Evolutionary conservation across 176 grass and related monocot species (phyloP).

Genomic region (Triticum turgidum): DNA sequence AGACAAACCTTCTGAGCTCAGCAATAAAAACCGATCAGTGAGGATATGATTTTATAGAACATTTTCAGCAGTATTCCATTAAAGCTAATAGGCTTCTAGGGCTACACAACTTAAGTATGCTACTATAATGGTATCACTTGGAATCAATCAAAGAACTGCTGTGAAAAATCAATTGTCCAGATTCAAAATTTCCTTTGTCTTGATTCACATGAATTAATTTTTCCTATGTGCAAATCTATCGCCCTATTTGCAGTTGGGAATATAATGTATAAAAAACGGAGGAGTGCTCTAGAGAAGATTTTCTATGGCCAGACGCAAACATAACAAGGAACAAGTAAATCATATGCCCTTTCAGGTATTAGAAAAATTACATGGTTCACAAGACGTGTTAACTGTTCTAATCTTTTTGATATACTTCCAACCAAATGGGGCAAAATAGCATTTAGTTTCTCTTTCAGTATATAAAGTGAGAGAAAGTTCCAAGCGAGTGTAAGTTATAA

Average conservation of each 20-base stretch:
- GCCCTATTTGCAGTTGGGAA: neutral
- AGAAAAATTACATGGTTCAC: neutral
- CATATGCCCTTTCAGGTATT: conserved; percentile 12
- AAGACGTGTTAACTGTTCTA: neutral
- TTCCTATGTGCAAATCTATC: conserved; percentile 14
- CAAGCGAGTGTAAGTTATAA: neutral
- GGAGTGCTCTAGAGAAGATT: neutral
- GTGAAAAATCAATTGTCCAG: neutral
- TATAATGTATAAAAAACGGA: conserved; percentile 2
- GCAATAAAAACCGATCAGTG: neutral
- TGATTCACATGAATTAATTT: neutral
- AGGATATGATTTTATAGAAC: conserved; percentile 12
- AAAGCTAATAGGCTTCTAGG: neutral
- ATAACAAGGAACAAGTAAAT: conserved; percentile 2
- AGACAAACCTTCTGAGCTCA: conserved; percentile 92
- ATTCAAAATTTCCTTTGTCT: neutral
- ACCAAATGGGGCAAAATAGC: neutral
- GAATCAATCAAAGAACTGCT: neutral
- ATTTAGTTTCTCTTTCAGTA: neutral
- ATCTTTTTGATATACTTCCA: neutral
- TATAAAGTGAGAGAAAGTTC: neutral
- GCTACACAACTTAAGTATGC: neutral
- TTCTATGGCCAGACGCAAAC: conserved; percentile 9
- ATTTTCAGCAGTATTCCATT: conserved; percentile 3
- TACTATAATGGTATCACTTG: conserved; percentile 6